Base-by-base conservation (phyloP, 495 filamentous ascomycete species). In the Amniculicola lignicola region DNA sequence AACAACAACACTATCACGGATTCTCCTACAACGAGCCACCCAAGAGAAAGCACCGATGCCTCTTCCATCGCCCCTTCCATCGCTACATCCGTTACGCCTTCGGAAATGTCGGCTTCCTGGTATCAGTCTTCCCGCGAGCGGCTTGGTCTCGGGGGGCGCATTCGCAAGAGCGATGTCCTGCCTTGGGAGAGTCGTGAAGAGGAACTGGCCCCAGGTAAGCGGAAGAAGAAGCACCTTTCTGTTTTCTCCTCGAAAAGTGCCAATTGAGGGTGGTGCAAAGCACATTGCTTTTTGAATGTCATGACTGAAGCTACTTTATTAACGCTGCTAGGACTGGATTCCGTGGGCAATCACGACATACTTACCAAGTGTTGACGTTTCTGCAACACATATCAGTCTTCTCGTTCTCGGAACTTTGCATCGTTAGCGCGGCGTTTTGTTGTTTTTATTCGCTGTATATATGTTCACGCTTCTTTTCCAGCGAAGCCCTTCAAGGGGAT, bases 71-170 rank as follows among this genome's bases (percentile, higher is more conserved):
- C 57, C 14, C 37, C 51, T 36, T 46, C 41, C 6, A 25, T 56
- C 19, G 45, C 62, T 22, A 29, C 10, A 10, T 64, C 63, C 16
- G 28, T 64, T 1, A 63, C 66, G 15, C 66, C 66, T 1, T 62
- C 61, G 12, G 62, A 44, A n/a, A 64, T 69, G 59, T 66, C 61
- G 3, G 66, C 46, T 28, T 65, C 59, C 46, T 69, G 67, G 66
- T 65, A 50, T 37, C 51, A 54, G 41, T 57, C 63, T 10, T 63
- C 69, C 14, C 66, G 66, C 43, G 66, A 72, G 51, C 56, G 69
- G 29, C 61, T 72, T 5, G 68, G 69, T 1, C 47, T 69, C 5
- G 68, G 68, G 24, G 62, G 66, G 0, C 59, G 50, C 28, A 57
- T 70, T 18, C 52, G 37, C 10, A 60, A 63, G 46, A 52, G 38